Percentiles rank a stretch among this genome's conserved stretches.
Evolutionary conservation across 495 filamentous ascomycete species (phyloP).

Genomic region (Zalerion maritima): DNA sequence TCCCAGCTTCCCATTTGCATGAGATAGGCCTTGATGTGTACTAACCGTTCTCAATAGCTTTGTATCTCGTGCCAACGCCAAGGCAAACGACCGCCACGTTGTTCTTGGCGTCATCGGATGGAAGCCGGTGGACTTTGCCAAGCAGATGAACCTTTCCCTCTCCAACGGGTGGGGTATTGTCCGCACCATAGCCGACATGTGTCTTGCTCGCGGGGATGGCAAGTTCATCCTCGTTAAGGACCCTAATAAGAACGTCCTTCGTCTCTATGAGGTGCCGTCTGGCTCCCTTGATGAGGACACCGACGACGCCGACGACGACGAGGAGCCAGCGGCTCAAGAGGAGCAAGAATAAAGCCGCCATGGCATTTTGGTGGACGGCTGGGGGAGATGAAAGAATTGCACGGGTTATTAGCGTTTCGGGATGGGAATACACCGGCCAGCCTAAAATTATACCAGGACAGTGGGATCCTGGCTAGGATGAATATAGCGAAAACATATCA

Average conservation of each 20-base stretch:
- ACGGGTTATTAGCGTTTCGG: too few species aligned
- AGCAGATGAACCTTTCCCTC: conserved; percentile 94
- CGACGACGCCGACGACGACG: conserved; percentile 19
- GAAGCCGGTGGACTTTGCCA: conserved; percentile 92
- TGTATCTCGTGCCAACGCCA: conserved; percentile 84
- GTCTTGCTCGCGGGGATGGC: conserved; percentile 53
- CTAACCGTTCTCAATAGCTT: conserved; percentile 41
- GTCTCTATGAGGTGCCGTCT: conserved; percentile 80
- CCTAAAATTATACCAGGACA: too few species aligned
- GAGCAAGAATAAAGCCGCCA: too few species aligned
- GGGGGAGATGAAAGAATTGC: too few species aligned
- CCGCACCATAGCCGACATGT: conserved; percentile 90
- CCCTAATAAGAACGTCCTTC: conserved; percentile 85
- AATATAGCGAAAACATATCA: too few species aligned
- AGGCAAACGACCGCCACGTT: conserved; percentile 77
- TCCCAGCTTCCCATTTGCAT: background rate
- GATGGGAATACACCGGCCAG: too few species aligned
- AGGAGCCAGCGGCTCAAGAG: too few species aligned
- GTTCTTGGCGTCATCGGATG: conserved; percentile 91
- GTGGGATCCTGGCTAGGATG: too few species aligned
- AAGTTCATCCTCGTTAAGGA: conserved; percentile 70
- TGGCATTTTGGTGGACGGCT: too few species aligned
- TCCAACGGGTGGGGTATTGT: conserved; percentile 99
- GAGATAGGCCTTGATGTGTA: background rate
- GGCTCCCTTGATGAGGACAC: conserved; percentile 71